Evolutionary conservation across 2,329 filamentous ascomycete genomes (phyloP).

Genomic region (Sclerotinia borealis): DNA sequence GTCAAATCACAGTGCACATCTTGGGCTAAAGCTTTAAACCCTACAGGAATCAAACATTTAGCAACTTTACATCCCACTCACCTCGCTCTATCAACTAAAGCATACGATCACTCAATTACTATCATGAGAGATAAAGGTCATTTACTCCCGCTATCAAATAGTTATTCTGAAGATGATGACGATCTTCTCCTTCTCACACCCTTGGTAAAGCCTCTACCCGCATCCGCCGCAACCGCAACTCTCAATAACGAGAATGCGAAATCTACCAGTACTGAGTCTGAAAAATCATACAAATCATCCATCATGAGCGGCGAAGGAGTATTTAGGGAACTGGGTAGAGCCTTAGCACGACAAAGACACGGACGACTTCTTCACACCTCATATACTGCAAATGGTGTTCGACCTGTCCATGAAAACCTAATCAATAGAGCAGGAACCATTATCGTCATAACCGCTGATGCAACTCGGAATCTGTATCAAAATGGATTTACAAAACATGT

Average conservation of each 20-base stretch:
- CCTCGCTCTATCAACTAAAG: slow-evolving; percentile 71
- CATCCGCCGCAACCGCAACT: slow-evolving; percentile 74
- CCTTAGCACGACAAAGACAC: slow-evolving; percentile 77
- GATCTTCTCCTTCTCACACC: slow-evolving; percentile 87
- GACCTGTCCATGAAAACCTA: slow-evolving; percentile 87
- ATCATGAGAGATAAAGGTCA: slow-evolving; percentile 86
- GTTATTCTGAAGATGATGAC: slow-evolving; percentile 84
- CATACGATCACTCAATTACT: slow-evolving; percentile 89
- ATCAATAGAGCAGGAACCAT: slow-evolving; percentile 85
- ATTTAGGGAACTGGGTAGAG: slow-evolving; percentile 82
- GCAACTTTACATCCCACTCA: slow-evolving; percentile 79
- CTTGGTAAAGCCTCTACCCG: slow-evolving; percentile 84
- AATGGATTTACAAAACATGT: slow-evolving; percentile 94
- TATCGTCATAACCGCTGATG: slow-evolving; percentile 87
- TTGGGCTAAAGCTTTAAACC: slow-evolving; percentile 88
- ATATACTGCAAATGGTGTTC: slow-evolving; percentile 87
- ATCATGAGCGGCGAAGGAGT: slow-evolving; percentile 91
- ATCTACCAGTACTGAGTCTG: slow-evolving; percentile 40
- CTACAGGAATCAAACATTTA: slow-evolving; percentile 69
- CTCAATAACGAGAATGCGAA: slow-evolving; percentile 48
- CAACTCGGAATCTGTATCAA: slow-evolving; percentile 89
- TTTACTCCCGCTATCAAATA: slow-evolving; percentile 73
- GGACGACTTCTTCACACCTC: slow-evolving; percentile 89
- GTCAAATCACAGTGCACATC: slow-evolving; percentile 83
- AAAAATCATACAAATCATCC: slow-evolving; percentile 49